Conservation (phyloP, 768 basidiomycete genomes). For the Trametes cingulata region DNA sequence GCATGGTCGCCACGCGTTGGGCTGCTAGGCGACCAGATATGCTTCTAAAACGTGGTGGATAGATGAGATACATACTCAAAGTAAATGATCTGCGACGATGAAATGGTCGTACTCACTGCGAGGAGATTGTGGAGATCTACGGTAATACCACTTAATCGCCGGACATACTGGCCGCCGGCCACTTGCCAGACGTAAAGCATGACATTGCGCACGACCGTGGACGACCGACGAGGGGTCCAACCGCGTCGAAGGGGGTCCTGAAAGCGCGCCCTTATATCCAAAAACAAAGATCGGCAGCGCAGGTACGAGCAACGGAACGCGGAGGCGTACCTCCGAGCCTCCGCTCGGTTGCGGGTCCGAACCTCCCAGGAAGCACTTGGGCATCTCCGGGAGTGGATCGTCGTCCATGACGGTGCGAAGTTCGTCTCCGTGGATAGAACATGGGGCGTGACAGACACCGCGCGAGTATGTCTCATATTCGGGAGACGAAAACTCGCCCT, state of each 20-base stretch:
- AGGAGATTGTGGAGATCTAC: neutral
- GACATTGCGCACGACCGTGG: neutral
- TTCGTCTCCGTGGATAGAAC: neutral
- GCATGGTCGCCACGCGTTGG: neutral
- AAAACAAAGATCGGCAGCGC: constrained; percentile 13
- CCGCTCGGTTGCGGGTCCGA: constrained; percentile 5
- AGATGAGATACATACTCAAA: neutral
- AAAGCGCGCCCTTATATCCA: constrained; percentile 9
- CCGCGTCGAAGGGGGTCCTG: neutral
- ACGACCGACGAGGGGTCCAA: neutral
- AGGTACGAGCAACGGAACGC: constrained; percentile 7
- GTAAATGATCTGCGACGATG: neutral
- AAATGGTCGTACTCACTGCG: neutral
- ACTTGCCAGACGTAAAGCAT: constrained; percentile 4
- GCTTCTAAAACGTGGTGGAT: neutral
- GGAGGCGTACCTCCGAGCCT: constrained; percentile 11
- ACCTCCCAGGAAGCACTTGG: neutral
- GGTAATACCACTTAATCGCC: constrained; percentile 14
- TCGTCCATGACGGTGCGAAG: neutral
- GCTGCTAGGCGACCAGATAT: neutral
- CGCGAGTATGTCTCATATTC: too few species aligned
- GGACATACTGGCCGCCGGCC: neutral
- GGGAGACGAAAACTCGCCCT: neutral
- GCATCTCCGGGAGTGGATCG: constrained; percentile 8
- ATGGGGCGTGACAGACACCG: constrained; percentile 3